Evolutionary conservation across 1,139 yeast species (phyloP), one percentile per base, ranked within the genome.

Genomic region (Zygoascus sp.): DNA sequence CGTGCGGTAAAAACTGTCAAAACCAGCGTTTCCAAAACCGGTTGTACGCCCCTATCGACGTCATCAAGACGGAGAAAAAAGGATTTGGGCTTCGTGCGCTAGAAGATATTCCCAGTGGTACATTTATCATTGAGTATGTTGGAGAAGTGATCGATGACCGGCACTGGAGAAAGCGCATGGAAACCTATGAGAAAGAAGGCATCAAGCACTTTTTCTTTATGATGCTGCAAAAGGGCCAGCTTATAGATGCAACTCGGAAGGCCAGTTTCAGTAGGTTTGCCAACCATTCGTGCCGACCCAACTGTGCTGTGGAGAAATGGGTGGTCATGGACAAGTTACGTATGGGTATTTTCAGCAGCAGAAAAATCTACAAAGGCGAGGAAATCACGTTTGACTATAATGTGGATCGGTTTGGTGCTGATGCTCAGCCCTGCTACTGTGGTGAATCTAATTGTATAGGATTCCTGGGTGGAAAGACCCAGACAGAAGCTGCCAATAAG

Each of bases 221-320:
- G 98, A 89, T 89, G 97, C 76, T 92, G 53, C 95, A 88, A 58
- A 85, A 82, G 60, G 90, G 89, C 53, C 92, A 92, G 60, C 92
- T 88, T 62, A 87, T 92, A 50, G 98, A 92, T 66, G 98, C 98
- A 42, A 90, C 97, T 1, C 72, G 76, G 44, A 84, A 79, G 66
- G 98, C 97, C 2, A 80, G 90, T 19, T 67, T 90, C 49, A 96
- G 95, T 0, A 73, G 98, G 51, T 92, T 90, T 68, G 86, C 94
- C 58, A 92, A 92, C 63, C 98, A 92, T 66, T 87, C 96, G 16
- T 92, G 98, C 66, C 80, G 77, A 56, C 97, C 98, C 5, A 92
- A 92, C 66, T 92, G 96, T 16, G 88, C 79, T 60, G 96, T 92
- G 38, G 97, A 90, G 65, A 92, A 92, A 68, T 92, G 98, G 98